Evolutionary conservation across 495 filamentous ascomycete species (phyloP).

Genomic region (Elaphomyces granulatus): DNA sequence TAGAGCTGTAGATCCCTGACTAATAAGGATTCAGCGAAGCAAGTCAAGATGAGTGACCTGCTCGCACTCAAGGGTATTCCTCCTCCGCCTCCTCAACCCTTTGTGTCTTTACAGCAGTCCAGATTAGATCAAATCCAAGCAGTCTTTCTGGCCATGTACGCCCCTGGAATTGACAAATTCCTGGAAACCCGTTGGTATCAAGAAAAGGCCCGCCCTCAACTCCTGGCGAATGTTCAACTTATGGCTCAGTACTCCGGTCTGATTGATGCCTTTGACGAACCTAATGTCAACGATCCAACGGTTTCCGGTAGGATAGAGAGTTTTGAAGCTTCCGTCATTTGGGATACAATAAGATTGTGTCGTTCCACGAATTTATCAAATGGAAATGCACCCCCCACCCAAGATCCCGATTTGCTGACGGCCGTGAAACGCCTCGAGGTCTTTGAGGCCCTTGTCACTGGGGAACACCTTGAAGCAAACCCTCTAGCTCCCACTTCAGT

Average conservation of each 20-base stretch:
- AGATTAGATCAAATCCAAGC: constrained; percentile 54
- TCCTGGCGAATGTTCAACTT: constrained; percentile 44
- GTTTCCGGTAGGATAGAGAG: constrained; percentile 39
- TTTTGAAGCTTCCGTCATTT: constrained; percentile 58
- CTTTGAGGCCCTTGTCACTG: constrained; percentile 60
- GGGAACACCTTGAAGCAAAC: constrained; percentile 45
- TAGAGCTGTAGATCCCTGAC: neutral
- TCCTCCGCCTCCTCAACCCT: constrained; percentile 44
- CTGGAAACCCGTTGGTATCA: constrained; percentile 79
- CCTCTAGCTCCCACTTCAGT: constrained; percentile 34
- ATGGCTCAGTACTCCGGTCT: constrained; percentile 50
- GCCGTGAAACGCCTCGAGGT: constrained; percentile 57
- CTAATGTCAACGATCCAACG: constrained; percentile 26
- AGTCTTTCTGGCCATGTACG: constrained; percentile 64
- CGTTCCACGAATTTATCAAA: constrained; percentile 26
- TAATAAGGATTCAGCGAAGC: constrained; percentile 39
- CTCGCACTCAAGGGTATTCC: constrained; percentile 49
- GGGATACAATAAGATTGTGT: constrained; percentile 42
- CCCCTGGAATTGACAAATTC: constrained; percentile 59
- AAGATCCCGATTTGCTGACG: constrained; percentile 39
- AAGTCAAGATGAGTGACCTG: constrained; percentile 62
- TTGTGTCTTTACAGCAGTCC: constrained; percentile 36
- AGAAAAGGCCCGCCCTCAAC: constrained; percentile 32
- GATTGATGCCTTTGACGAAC: constrained; percentile 35
- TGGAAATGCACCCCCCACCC: constrained; percentile 17